phyloP scores from a whole-genome alignment of 345 rosid species.

The Tarenaya hassleriana region DNA sequence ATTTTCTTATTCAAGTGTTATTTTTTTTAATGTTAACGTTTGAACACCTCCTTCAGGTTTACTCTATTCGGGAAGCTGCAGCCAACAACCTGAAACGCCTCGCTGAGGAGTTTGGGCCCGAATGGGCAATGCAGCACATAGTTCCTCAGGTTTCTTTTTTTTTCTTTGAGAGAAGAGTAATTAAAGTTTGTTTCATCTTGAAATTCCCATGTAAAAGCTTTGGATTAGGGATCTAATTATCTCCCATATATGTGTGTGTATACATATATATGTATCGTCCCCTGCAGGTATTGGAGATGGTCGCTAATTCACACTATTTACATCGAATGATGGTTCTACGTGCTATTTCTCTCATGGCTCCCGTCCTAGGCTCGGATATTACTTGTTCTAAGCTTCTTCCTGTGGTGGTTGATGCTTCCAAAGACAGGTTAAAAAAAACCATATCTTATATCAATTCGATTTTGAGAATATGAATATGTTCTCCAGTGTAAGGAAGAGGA shows the following conservation, averaged over 20 bases:
- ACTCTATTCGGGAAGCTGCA: conserved; percentile 84
- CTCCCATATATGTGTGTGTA: too few species aligned
- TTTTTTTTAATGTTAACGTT: conserved; percentile 10
- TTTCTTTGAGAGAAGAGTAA: not conserved
- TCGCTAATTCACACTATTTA: conserved; percentile 69
- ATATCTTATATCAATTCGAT: too few species aligned
- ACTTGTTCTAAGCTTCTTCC: conserved; percentile 86
- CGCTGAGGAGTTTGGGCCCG: conserved; percentile 84
- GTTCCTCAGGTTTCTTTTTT: conserved; percentile 73
- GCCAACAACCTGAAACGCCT: conserved; percentile 80
- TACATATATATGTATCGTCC: too few species aligned
- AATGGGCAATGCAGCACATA: conserved; percentile 86
- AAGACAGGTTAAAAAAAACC: conserved; percentile 55
- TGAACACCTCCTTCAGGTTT: conserved; percentile 39
- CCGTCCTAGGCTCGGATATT: conserved; percentile 87
- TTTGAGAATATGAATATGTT: too few species aligned
- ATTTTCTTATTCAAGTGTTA: not conserved
- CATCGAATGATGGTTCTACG: conserved; percentile 88
- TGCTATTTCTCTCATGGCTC: conserved; percentile 80
- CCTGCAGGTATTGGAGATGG: conserved; percentile 74
- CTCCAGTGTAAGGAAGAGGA: not conserved
- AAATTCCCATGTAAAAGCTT: not conserved
- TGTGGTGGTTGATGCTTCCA: conserved; percentile 61
- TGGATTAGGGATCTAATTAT: not conserved
- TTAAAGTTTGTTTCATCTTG: too few species aligned